A percentile compares a stretch with the other conserved stretches of the same genome.
These are phyloP conservation scores for Aethionema arabicum DNA, from an alignment of 345 rosid genomes.

Conservation along the genomic window DNA sequence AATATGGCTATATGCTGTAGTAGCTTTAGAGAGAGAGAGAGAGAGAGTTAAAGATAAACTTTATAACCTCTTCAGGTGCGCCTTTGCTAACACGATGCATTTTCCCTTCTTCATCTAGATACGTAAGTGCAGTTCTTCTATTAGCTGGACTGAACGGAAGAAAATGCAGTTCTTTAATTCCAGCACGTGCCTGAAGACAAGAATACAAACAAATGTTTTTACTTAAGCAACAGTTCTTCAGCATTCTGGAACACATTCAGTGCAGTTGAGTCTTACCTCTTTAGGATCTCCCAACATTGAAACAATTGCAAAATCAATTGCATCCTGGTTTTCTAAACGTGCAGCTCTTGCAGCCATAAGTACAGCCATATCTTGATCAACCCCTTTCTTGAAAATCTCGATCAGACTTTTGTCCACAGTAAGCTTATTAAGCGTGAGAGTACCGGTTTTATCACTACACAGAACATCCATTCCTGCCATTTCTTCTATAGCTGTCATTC, in stretches of 20 bases:
- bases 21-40: too few relatives aligned
- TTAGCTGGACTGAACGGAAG: constrained; percentile 94
- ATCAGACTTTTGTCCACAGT: constrained; percentile 74
- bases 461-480: constrained; percentile 99
- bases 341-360: constrained; percentile 96
- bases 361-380: constrained; percentile 69
- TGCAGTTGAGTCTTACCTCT: constrained; percentile 49
- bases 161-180: constrained; percentile 84
- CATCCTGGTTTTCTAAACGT: constrained; percentile 91
- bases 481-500: constrained; percentile 98
- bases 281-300: constrained; percentile 84
- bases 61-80: constrained; percentile 82
- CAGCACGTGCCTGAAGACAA: constrained; percentile 71
- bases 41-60: not conserved
- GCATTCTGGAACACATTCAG: too few relatives aligned
- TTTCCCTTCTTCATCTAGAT: constrained; percentile 57
- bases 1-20: not conserved
- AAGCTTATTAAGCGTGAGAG: constrained; percentile 87
- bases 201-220: constrained; percentile 16
- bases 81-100: constrained; percentile 97
- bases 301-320: constrained; percentile 85
- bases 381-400: constrained; percentile 66
- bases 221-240: not conserved
- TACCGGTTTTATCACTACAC: constrained; percentile 83
- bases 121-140: constrained; percentile 88